Evolutionary conservation across 345 rosid genomes (phyloP), one percentile per base, ranked within the genome.

Genomic region (Schrenkiella parvula): DNA sequence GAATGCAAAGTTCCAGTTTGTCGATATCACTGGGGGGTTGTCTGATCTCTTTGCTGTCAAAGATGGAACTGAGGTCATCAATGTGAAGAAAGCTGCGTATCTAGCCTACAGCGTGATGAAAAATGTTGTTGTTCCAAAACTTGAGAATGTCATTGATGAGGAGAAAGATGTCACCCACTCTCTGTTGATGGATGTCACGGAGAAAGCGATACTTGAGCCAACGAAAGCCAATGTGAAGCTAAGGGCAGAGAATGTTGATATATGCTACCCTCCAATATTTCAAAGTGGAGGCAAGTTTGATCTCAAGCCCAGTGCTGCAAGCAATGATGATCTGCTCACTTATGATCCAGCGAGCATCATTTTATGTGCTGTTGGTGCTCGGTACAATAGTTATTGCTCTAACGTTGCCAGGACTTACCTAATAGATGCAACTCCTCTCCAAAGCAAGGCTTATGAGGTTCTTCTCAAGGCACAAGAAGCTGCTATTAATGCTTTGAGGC

Each of bases 271-370:
- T 58, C 97, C 97, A 1, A 87, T 93, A 56, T 91, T 93, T 72
- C 99, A 91, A 76, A 93, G 97, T 71, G 99, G 99, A 63, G 97
- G 90, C 17, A 72, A 82, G 50, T 93, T 89, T 82, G 97, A 93
- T 85, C 91, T 93, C 68, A 89, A 82, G 65, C 98, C 98, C 23
- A 93, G 95, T 74, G 99, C 99, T 21, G 84, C 89, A 18, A 91
- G 99, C 85, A 89, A 87, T 37, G 95, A 91, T 42, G 93, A 91
- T 25, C 54, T 78, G 47, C 85, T 93, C 35, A 83, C 87, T 72
- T 89, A 91, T 79, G 99, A 91, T 72, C 84, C 99, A 66, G 87
- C 88, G 10, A 93, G 97, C 71, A 88, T 91, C 61, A 88, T 93
- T 25, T 78, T 93, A 26, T 91, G 97, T 57, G 97, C 97, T 8